phyloP scores from a whole-genome alignment of 805 yeast genomes.

The Kazachstania psychrophila region DNA sequence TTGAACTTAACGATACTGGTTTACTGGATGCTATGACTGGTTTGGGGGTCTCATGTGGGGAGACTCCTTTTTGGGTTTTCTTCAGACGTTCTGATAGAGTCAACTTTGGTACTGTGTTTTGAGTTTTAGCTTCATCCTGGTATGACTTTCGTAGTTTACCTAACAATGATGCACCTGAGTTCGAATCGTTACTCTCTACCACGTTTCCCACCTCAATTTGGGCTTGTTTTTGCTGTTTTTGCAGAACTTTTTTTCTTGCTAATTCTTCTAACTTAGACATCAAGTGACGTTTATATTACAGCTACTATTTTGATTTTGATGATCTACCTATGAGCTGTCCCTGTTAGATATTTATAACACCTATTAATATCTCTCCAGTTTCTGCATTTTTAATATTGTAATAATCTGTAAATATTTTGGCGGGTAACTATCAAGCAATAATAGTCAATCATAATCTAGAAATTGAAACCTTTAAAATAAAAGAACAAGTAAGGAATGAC shows the following conservation, averaged over 20 bases:
- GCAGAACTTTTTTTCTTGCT: slow-evolving; percentile 33
- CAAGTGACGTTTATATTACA: neutral
- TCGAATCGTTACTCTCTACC: neutral
- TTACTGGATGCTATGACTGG: no score
- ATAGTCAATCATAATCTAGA: no score
- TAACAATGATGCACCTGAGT: slow-evolving; percentile 1
- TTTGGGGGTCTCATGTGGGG: no score
- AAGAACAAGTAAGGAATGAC: no score
- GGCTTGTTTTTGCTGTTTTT: neutral
- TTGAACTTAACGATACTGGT: neutral
- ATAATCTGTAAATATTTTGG: no score
- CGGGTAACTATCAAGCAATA: no score
- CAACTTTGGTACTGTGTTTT: neutral
- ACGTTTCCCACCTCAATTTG: neutral
- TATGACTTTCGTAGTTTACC: slow-evolving; percentile 1
- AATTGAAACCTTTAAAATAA: no score
- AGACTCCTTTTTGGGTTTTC: neutral
- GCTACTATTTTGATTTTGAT: neutral
- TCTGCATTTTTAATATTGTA: no score
- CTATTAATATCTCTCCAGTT: no score
- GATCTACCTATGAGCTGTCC: no score
- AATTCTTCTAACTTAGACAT: slow-evolving; percentile 39
- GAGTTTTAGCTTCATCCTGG: no score
- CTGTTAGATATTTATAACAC: no score
- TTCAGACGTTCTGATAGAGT: slow-evolving; percentile 4